Percentiles rank a stretch among this genome's conserved stretches.
These are phyloP conservation scores for Eutypella sp. DNA, from an alignment of 2,329 filamentous ascomycete genomes.

Conservation along the genomic window DNA sequence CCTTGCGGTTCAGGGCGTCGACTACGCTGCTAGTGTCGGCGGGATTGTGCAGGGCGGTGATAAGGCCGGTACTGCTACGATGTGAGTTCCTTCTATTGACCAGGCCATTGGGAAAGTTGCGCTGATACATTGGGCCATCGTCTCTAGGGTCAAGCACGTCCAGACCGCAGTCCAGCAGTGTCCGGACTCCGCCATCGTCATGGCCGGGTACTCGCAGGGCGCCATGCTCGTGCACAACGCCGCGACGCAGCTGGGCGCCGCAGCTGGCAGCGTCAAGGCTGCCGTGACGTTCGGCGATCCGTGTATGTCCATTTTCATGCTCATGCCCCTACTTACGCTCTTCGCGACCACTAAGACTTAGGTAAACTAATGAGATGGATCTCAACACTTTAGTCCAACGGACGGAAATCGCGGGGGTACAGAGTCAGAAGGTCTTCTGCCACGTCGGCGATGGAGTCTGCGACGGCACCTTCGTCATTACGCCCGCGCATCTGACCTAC, in stretches of 20 bases:
- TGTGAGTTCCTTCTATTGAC: no score
- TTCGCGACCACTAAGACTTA: no score
- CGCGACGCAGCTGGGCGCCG: background rate
- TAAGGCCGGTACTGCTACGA: background rate
- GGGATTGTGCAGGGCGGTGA: background rate
- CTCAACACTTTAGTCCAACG: background rate
- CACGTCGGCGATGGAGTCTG: background rate
- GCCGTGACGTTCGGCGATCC: background rate
- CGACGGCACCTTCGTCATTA: background rate
- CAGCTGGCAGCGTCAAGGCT: background rate
- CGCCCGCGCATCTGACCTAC: background rate
- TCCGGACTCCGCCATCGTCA: background rate
- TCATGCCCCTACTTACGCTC: no score
- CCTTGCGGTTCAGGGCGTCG: background rate
- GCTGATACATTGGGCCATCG: background rate
- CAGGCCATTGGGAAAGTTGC: background rate
- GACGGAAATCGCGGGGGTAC: background rate
- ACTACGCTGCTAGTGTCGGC: background rate
- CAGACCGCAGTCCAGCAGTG: background rate
- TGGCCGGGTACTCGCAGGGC: background rate
- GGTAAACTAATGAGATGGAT: no score
- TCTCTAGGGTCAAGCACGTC: background rate
- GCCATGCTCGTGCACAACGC: background rate
- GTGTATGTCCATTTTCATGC: background rate
- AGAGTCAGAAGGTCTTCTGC: background rate